Base-by-base conservation (phyloP, 2,329 filamentous ascomycete genomes). In the Colletotrichum sojae region DNA sequence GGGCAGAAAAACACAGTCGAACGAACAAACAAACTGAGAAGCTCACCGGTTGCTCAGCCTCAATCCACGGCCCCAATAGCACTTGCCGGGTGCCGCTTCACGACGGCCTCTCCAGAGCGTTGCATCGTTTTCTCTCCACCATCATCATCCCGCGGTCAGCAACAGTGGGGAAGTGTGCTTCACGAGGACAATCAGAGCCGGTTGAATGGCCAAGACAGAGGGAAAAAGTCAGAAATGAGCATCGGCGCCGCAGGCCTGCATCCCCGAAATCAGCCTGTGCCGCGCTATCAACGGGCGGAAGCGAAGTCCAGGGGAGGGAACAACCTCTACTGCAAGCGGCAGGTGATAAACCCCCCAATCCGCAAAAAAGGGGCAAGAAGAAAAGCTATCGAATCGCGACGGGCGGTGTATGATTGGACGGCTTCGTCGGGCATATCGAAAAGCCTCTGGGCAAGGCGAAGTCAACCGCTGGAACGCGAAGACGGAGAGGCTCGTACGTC, bases 321-420 rank as follows among this genome's bases (percentile, higher is more conserved):
- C 49, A 52, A 49, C 58, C 15, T 40, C 48, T 61, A n/a, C 48
- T 31, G 46, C 39, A 64, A 31, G 65, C 39, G 61, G 54, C 54
- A 54, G 61, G 61, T 46, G 59, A 62, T 22, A 39, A 45, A 16
- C n/a, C 36, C 46, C 31, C 31, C 8, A 36, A 4, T 43, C 13
- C 22, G 20, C 36, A 36, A 36, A 36, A 22, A 62, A 62, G 36
- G 59, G 59, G 49, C 51, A 18, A 52, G 48, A 15, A 12, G 43
- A 25, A 43, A 31, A 10, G 2, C 6, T 8, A 31, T 8, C 27
- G 27, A 31, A 10, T 31, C 9, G 27, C 27, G 27, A 31, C 8
- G 9, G 27, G 9, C 27, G 27, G 27, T 8, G 8, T 10, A 6
- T 10, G 27, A 36, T 36, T 36, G 31, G 31, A 36, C 31, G 10